phyloP scores from a whole-genome alignment of 495 filamentous ascomycete genomes.

The Lasiosphaeris hirsuta region DNA sequence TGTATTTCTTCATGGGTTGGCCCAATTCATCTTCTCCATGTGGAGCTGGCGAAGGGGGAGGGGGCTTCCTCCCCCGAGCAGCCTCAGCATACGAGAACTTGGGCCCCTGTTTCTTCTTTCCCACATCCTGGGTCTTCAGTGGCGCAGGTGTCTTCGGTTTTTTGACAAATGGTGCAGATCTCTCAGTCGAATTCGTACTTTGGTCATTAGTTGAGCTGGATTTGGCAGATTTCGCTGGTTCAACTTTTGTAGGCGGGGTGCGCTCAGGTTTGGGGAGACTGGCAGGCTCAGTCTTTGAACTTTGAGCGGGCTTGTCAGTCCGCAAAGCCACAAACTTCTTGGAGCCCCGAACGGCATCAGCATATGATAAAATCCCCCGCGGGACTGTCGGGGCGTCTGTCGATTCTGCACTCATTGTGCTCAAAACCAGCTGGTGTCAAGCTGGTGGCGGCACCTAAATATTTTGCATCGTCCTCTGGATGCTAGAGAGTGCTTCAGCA shows the following conservation, averaged over 20 bases:
- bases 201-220: neutral
- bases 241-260: neutral
- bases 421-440: neutral
- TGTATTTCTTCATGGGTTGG: too few species aligned
- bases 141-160: too few species aligned
- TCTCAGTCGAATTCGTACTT: too few species aligned
- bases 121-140: too few species aligned
- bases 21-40: too few species aligned
- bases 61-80: conserved; percentile 1
- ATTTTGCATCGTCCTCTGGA: too few species aligned
- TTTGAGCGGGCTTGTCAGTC: too few species aligned
- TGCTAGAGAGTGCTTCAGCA: too few species aligned
- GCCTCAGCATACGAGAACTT: conserved; percentile 15
- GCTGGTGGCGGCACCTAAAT: too few species aligned
- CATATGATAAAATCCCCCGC: conserved; percentile 16
- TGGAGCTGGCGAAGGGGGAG: too few species aligned
- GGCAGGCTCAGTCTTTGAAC: too few species aligned
- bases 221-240: neutral
- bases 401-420: neutral
- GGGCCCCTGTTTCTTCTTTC: neutral
- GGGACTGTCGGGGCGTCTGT: neutral
- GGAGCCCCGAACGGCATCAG: conserved; percentile 14
- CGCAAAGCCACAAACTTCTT: neutral
- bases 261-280: neutral
- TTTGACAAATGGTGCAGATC: too few species aligned